Percentiles rank a stretch among this genome's conserved stretches.
These are phyloP conservation scores for Lepraria neglecta DNA, from an alignment of 495 filamentous ascomycete species.

Conservation along the genomic window DNA sequence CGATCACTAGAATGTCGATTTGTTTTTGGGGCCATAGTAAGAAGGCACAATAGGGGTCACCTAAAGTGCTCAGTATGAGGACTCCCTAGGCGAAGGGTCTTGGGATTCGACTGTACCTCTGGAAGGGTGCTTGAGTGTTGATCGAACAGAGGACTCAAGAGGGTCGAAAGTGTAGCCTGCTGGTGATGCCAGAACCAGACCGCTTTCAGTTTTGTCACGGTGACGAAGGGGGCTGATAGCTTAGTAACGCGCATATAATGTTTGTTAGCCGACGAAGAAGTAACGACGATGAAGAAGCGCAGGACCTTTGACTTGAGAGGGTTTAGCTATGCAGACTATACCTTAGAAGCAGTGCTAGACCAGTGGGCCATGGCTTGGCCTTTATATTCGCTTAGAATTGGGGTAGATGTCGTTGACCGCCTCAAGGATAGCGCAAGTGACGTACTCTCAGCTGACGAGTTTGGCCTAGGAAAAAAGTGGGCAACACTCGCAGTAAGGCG, in stretches of 20 bases:
- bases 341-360: neutral
- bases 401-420: neutral
- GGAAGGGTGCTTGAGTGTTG: too few relatives aligned
- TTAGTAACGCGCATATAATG: too few relatives aligned
- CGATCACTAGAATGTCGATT: neutral
- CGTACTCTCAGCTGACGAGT: neutral
- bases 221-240: too few relatives aligned
- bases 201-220: neutral
- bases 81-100: too few relatives aligned
- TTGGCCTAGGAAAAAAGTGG: too few relatives aligned
- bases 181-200: neutral
- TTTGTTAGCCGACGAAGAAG: neutral
- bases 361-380: neutral
- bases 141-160: too few relatives aligned
- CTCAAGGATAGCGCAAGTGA: neutral
- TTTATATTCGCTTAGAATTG: neutral
- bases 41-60: neutral
- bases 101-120: too few relatives aligned
- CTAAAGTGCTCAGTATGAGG: too few relatives aligned
- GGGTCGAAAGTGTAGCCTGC: neutral
- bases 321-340: neutral
- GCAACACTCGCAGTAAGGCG: neutral
- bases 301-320: neutral
- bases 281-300: neutral
- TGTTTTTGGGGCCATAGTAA: neutral